A percentile compares a stretch with the other conserved stretches of the same genome.
These are phyloP conservation scores for Calocybe cyanea DNA, from an alignment of 768 basidiomycete genomes.

Conservation along the genomic window DNA sequence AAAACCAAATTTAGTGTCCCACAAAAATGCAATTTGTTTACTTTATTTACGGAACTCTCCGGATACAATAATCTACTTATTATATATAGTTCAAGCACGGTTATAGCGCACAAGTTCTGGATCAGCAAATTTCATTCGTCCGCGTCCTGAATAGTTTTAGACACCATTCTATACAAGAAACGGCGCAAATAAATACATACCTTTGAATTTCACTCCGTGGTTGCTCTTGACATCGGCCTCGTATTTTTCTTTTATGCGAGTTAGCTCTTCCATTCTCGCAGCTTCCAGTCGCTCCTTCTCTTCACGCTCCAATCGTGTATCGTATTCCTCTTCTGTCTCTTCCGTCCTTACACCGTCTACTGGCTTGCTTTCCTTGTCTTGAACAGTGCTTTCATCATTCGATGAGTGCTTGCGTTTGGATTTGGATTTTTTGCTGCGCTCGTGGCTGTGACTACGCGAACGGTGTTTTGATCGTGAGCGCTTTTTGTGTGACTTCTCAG, in stretches of 20 bases:
- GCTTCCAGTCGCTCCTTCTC: constrained; percentile 56
- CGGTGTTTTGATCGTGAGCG: constrained; percentile 10
- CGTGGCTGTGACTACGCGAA: constrained; percentile 15
- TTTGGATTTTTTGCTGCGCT: constrained; percentile 20
- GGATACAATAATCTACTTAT: background rate
- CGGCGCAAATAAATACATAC: constrained; percentile 23
- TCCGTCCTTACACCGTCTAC: constrained; percentile 12
- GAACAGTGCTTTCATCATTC: constrained; percentile 17
- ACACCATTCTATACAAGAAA: background rate
- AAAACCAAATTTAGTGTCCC: no score
- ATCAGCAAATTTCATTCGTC: constrained; percentile 65
- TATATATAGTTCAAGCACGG: constrained; percentile 15
- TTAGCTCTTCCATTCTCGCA: constrained; percentile 44
- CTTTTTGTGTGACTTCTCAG: constrained; percentile 13
- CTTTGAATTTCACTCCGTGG: constrained; percentile 64
- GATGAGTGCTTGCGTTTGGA: constrained; percentile 13
- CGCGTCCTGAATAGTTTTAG: constrained; percentile 40
- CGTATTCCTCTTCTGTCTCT: constrained; percentile 75
- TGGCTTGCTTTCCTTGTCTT: constrained; percentile 22
- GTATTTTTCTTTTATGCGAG: constrained; percentile 38
- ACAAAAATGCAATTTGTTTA: constrained; percentile 15
- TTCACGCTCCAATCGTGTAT: constrained; percentile 61
- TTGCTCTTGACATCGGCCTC: constrained; percentile 29
- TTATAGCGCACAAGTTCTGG: constrained; percentile 37
- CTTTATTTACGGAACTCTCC: constrained; percentile 11